Base-by-base conservation (phyloP, 768 basidiomycete genomes). In the Leccinum rimulosum region DNA sequence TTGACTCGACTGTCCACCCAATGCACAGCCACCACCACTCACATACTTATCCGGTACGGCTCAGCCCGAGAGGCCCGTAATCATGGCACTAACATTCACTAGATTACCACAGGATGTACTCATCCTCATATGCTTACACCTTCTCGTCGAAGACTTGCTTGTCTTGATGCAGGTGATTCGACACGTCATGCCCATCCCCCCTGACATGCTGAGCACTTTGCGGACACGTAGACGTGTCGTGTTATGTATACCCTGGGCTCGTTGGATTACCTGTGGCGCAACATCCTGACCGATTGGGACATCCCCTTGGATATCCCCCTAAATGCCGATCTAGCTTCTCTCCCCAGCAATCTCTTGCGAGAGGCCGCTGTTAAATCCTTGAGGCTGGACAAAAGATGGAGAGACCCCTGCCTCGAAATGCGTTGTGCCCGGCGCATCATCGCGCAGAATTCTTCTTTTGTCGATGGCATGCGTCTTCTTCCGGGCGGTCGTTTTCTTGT, bases 241-340 rank as follows among this genome's bases (percentile, higher is more conserved):
- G 80, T 72, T 60, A 70, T 85, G 58, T 79, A 86, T 72, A 77
- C 78, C n/a, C 76, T 81, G 47, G 78, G 76, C 14, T 76, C 75
- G 52, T 70, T 70, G 43, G 80, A 87, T 66, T 84, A 83, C 67
- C 68, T 84, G 40, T 86, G 84, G 84, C 84, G 82, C 75, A 76
- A 35, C 62, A 82, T 56, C 25, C 57, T 65, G 43, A 56, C 59
- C 10, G 28, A 59, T 22, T 66, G 73, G 58, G 74, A 74, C 36
- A 60, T 81, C 33, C 77, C 80, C 3, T 50, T 78, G 31, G 79
- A 84, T 66, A 65, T 81, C 0, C 76, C 79, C 30, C 59, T 64
- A 15, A 71, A 77, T 52, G 62, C 58, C 14, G 64, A 70, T 56
- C 61, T 74, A 8, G 57, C 61, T n/a, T 56, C 73, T 7, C 71